phyloP scores from a whole-genome alignment of 352 stramenopile species.

The Sclerospora graminicola region DNA sequence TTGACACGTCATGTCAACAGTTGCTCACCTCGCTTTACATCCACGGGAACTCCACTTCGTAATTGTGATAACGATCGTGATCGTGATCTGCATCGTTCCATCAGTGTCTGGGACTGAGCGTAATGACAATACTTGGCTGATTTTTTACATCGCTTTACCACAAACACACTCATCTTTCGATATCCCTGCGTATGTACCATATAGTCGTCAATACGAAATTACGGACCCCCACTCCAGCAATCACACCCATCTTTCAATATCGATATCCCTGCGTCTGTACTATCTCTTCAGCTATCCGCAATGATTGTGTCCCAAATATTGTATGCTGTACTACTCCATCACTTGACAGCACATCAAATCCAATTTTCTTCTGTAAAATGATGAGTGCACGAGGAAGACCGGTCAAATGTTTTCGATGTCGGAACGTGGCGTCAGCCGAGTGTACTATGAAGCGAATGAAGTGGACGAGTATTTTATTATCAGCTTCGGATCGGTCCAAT shows the following conservation, averaged over 20 bases:
- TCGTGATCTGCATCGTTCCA: too few species aligned
- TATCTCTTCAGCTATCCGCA: slow-evolving; percentile 77
- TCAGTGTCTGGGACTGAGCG: too few species aligned
- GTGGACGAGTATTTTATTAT: slow-evolving; percentile 88
- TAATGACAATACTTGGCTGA: too few species aligned
- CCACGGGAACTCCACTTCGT: too few species aligned
- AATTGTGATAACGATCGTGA: too few species aligned
- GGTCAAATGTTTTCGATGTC: slow-evolving; percentile 75
- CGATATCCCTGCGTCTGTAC: slow-evolving; percentile 49
- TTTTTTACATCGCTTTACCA: too few species aligned
- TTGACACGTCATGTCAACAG: too few species aligned
- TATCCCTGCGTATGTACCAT: too few species aligned
- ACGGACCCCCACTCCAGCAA: slow-evolving; percentile 84
- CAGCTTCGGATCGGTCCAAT: slow-evolving; percentile 84
- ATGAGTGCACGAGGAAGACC: slow-evolving; percentile 61
- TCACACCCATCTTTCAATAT: slow-evolving; percentile 85
- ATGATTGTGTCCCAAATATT: slow-evolving; percentile 81
- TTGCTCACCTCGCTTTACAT: too few species aligned
- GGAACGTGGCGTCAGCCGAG: slow-evolving; percentile 58
- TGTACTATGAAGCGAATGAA: slow-evolving; percentile 89
- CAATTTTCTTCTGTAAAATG: slow-evolving; percentile 40
- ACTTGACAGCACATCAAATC: slow-evolving; percentile 1
- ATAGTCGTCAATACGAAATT: slow-evolving; percentile 88
- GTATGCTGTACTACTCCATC: slow-evolving; percentile 68
- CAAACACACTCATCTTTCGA: too few species aligned